Evolutionary conservation across 305 asterid species (phyloP), one percentile per base, ranked within the genome.

Genomic region (Fraxinus albicans): DNA sequence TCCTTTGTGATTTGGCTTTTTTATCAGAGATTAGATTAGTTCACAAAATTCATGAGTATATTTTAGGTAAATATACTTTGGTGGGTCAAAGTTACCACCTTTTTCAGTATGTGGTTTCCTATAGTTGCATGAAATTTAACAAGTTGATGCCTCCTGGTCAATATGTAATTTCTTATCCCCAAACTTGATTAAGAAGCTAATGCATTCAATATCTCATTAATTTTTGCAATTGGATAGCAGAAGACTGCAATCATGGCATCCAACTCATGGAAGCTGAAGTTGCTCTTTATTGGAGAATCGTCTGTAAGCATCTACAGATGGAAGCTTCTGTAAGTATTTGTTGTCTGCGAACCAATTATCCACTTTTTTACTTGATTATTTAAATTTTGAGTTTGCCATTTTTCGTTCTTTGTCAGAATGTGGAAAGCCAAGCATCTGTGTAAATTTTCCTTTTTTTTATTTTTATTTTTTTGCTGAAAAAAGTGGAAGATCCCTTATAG

Each of bases 181-280:
- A 31, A 55, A 36, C 60, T 50, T 42, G 44, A 65, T 63, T 44
- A 12, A 72, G 74, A 31, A 53, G 77, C 78, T 76, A 21, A 34
- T 36, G 35, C 55, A 36, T 73, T 72, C 69, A 58, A 72, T 69
- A 70, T 74, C 76, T 76, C 42, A 53, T 80, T 38, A 69, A 75
- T 35, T 78, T 82, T 83, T 81, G 63, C 69, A 55, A 84, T 77
- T 79, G 35, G 79, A 77, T 69, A 80, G 84, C 88, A 90, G 99
- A 95, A 33, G 80, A 86, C 25, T 80, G 86, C 83, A 69, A 84
- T 84, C 84, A 85, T 44, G 80, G 87, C 67, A 79, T 90, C 82
- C 91, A 88, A 85, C 91, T 91, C 70, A 90, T 96, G 96, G 97
- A 96, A 34, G 94, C 98, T 73, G 99, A 96, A 89, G 93, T 90